Evolutionary conservation across 2,329 filamentous ascomycete species (phyloP), one percentile per base, ranked within the genome.

Genomic region (Alternaria incomplexa): DNA sequence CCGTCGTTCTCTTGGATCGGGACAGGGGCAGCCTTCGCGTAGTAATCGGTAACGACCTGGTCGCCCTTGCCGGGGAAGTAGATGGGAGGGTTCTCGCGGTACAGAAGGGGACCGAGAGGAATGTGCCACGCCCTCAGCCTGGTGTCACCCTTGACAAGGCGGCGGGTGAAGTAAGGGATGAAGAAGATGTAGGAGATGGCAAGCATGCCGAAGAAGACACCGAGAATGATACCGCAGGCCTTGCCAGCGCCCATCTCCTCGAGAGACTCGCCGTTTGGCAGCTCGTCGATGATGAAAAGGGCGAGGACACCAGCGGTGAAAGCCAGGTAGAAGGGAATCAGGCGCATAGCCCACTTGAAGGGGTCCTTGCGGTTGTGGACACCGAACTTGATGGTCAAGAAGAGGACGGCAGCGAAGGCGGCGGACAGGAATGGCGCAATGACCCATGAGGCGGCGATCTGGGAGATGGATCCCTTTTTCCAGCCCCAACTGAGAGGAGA

Each of bases 201-300:
- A 1, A 76, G 65, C 20, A 69, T 55, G 26, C 73, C 73, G 26
- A 62, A 64, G 58, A 75, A 75, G 36, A 75, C 72, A 25, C 73
- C 73, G 10, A 76, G 63, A 28, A 76, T 71, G 25, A 75, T 74
- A 25, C 73, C 73, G 32, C 56, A 69, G 22, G 70, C 68, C 9
- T 73, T 75, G n/a, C 74, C 73, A 56, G 69, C 67, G 26, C 74
- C 74, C 58, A 77, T 74, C 36, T 76, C 73, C 28, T 78, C 60
- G 0, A 75, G 68, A 13, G 71, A 74, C 15, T 72, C 65, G 11
- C 71, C 73, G 5, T 70, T 74, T 26, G 81, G 82, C 6, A 79
- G 76, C 66, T 84, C 81, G 65, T 85, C 78, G 50, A 91, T 83
- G 61, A 91, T 86, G 64, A 91, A 86, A 74, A 91, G 79, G 4